Evolutionary conservation across 2,329 filamentous ascomycete genomes (phyloP).

Genomic region (Calonectria henricotiae): DNA sequence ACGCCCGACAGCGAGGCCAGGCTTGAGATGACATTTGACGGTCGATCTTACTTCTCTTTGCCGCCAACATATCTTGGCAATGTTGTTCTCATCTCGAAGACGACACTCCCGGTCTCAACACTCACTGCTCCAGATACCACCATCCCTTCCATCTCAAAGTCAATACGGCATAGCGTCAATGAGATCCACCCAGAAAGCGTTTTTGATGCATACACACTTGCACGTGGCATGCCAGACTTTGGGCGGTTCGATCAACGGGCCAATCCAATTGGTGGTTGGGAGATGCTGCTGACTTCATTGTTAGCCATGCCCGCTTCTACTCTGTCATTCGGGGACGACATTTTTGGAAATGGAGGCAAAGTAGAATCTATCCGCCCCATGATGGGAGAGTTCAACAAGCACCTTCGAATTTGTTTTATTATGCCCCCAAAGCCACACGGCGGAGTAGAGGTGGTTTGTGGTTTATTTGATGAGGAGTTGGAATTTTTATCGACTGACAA

Average conservation of each 20-base stretch:
- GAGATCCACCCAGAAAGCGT: constrained; percentile 5
- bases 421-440: constrained; percentile 10
- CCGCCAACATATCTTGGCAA: constrained; percentile 6
- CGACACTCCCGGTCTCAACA: not conserved
- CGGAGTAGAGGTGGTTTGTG: not conserved
- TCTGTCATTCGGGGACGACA: not conserved
- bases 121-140: not conserved
- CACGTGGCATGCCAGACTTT: constrained; percentile 8
- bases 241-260: not conserved
- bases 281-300: constrained; percentile 5
- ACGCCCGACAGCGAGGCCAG: not conserved
- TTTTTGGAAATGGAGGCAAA: not conserved
- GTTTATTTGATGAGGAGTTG: constrained; percentile 12
- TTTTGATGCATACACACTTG: not conserved
- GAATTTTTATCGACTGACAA: not conserved
- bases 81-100: constrained; percentile 12
- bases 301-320: constrained; percentile 2
- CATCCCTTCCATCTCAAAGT: not conserved
- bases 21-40: constrained; percentile 17
- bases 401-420: constrained; percentile 6
- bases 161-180: not conserved
- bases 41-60: not conserved
- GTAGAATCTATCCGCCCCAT: not conserved
- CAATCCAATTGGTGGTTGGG: constrained; percentile 12
- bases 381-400: constrained; percentile 14